Percentiles rank a stretch among this genome's conserved stretches.
Conservation (phyloP, 2,329 filamentous ascomycete genomes). For the Aspergillus oerlinghausenensis region DNA sequence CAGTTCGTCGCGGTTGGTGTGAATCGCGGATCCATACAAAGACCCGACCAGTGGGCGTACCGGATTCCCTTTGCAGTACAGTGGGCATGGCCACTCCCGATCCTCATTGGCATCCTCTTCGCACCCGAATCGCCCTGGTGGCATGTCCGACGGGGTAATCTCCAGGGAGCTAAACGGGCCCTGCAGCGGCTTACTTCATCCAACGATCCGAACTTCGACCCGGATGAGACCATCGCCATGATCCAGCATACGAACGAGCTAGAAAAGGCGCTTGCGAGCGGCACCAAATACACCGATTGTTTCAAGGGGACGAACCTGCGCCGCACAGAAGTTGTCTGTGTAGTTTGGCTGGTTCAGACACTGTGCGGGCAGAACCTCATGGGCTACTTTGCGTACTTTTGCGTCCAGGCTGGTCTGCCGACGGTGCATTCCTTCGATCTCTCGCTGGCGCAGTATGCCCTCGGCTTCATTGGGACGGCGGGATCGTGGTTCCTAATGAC, state of each 20-base stretch:
- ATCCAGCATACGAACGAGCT: slow-evolving; percentile 81
- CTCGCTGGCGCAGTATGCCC: slow-evolving; percentile 55
- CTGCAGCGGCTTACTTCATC: slow-evolving; percentile 39
- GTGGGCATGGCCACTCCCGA: slow-evolving; percentile 47
- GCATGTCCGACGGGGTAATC: slow-evolving; percentile 40
- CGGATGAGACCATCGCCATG: slow-evolving; percentile 79
- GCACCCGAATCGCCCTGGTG: slow-evolving; percentile 48
- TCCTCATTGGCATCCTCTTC: slow-evolving; percentile 38
- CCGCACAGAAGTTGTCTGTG: slow-evolving; percentile 65
- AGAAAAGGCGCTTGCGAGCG: slow-evolving; percentile 66
- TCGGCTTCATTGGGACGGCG: slow-evolving; percentile 50
- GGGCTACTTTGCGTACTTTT: slow-evolving; percentile 56
- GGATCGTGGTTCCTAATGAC: slow-evolving; percentile 48
- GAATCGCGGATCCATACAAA: slow-evolving; percentile 38
- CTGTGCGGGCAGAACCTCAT: slow-evolving; percentile 57
- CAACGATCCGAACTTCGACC: slow-evolving; percentile 63
- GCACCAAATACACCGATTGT: slow-evolving; percentile 72
- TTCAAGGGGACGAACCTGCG: slow-evolving; percentile 74
- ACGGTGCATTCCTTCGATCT: slow-evolving; percentile 33
- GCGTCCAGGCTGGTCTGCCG: slow-evolving; percentile 44
- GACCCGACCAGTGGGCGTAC: slow-evolving; percentile 45
- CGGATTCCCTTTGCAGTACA: slow-evolving; percentile 47
- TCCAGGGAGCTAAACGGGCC: slow-evolving; percentile 39
- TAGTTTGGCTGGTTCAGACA: slow-evolving; percentile 59
- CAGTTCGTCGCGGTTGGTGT: slow-evolving; percentile 46